A percentile compares a stretch with the other conserved stretches of the same genome.
phyloP scores from a whole-genome alignment of 2,329 filamentous ascomycete genomes.

The Colletotrichum sp. region DNA sequence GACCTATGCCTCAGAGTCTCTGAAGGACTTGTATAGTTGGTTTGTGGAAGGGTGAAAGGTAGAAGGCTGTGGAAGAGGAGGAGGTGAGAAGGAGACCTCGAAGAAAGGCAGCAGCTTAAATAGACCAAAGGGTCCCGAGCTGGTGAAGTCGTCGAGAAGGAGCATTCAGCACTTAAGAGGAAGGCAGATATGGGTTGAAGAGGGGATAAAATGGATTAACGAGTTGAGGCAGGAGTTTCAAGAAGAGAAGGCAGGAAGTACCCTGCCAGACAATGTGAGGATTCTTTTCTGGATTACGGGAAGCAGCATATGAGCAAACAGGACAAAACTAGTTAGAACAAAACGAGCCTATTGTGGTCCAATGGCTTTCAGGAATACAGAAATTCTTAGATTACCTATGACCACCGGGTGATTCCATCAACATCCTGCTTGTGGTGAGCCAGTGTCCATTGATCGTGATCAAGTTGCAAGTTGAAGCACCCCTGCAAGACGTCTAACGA shows the following conservation, averaged over 20 bases:
- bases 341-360: neutral
- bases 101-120: neutral
- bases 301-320: neutral
- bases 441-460: neutral
- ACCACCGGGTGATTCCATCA: neutral
- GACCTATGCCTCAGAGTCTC: neutral
- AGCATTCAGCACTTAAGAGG: neutral
- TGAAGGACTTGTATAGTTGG: neutral
- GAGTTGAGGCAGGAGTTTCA: neutral
- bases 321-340: neutral
- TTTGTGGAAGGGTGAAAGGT: neutral
- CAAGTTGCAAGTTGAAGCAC: neutral
- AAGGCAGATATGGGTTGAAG: neutral
- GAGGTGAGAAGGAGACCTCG: neutral
- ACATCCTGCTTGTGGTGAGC: neutral
- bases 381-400: neutral
- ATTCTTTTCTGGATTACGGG: neutral
- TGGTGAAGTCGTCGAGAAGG: neutral
- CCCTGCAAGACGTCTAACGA: neutral
- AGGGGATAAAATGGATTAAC: neutral
- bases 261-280: neutral
- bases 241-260: neutral
- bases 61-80: neutral
- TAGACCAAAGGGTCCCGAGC: neutral
- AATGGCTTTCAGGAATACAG: neutral